These are phyloP conservation scores for Alternaria triticimaculans DNA, from an alignment of 2,329 filamentous ascomycete species.

Conservation along the genomic window DNA sequence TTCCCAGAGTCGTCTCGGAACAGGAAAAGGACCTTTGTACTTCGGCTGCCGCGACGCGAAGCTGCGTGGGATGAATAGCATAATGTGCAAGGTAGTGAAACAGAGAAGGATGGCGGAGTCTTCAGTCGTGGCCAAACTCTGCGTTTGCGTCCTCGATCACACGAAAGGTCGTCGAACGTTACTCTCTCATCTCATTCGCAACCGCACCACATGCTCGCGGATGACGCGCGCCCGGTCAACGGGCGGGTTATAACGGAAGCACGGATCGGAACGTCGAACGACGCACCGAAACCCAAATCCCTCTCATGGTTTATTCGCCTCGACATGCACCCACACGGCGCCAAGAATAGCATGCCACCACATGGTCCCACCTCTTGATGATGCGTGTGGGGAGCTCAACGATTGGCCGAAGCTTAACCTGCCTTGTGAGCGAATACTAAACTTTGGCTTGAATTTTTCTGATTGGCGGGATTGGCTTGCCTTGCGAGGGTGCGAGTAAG, in stretches of 20 bases:
- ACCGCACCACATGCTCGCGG: not conserved
- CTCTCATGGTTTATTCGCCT: not conserved
- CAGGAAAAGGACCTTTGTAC: not conserved
- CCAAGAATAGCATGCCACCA: not conserved
- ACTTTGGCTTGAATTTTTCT: not conserved
- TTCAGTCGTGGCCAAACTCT: not conserved
- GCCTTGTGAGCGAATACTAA: not conserved
- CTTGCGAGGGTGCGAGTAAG: not conserved
- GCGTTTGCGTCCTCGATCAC: not conserved
- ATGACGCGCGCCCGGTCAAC: conserved; percentile 6
- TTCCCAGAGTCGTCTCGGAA: not conserved
- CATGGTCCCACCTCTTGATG: not conserved
- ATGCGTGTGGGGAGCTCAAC: conserved; percentile 5
- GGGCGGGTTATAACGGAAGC: conserved; percentile 4
- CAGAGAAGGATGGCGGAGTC: not conserved
- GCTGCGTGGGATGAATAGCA: not conserved
- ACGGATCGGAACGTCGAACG: conserved; percentile 16
- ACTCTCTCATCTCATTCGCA: not conserved
- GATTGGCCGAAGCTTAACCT: conserved; percentile 2
- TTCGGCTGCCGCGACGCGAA: not conserved
- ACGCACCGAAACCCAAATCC: conserved; percentile 5
- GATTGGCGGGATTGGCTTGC: not conserved
- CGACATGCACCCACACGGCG: not conserved
- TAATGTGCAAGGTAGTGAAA: not conserved
- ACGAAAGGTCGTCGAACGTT: not conserved